Evolutionary conservation across 2,329 filamentous ascomycete species (phyloP).

Genomic region (Phialophora expanda): DNA sequence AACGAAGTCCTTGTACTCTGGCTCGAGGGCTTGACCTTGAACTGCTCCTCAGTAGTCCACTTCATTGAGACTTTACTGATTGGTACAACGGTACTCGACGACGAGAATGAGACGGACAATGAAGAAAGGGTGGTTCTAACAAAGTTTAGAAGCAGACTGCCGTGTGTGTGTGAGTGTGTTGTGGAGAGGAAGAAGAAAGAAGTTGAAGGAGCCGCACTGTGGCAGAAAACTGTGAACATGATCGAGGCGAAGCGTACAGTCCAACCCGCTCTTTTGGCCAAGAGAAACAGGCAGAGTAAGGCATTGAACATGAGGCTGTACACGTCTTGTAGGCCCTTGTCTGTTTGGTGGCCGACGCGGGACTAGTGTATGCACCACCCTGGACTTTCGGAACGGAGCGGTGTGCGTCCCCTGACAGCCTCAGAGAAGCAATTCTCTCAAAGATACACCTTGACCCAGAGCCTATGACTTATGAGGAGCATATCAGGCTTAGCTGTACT

Average conservation of each 20-base stretch:
- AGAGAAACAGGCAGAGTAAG: not conserved
- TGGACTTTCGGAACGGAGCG: not conserved
- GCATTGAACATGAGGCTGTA: not conserved
- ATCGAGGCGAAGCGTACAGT: constrained; percentile 1
- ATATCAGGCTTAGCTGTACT: not conserved
- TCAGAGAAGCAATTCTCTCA: not conserved
- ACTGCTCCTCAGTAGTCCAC: not conserved
- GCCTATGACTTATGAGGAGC: not conserved
- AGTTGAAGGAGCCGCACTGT: not conserved
- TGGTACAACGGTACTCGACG: not conserved
- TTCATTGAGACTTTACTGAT: not conserved
- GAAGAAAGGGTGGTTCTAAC: not conserved
- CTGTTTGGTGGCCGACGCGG: not conserved
- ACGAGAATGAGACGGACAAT: not conserved
- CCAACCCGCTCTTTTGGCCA: not conserved
- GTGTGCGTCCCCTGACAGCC: not conserved
- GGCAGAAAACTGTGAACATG: not conserved
- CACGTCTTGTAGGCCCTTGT: not conserved
- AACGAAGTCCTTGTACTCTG: not conserved
- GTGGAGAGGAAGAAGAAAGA: not conserved
- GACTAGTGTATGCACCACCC: not conserved
- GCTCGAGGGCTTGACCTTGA: not conserved
- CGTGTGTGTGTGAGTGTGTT: not conserved
- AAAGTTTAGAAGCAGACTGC: not conserved
- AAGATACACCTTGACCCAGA: not conserved